Base-by-base conservation (phyloP, 2,329 filamentous ascomycete genomes). In the Talaromyces sp. region DNA sequence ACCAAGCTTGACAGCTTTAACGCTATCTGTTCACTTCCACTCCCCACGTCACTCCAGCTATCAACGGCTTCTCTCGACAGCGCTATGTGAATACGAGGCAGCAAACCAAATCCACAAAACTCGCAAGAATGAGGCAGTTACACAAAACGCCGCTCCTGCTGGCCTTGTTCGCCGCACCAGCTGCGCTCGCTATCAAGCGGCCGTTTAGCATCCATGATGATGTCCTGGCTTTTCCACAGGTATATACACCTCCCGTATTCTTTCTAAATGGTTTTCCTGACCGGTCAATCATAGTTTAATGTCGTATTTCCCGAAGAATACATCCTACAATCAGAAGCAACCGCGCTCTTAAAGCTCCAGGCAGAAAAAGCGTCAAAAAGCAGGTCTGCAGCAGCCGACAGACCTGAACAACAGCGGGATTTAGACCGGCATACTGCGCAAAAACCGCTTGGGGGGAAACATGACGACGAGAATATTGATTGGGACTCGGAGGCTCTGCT, bases 181-280 rank as follows among this genome's bases (percentile, higher is more conserved):
- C 65, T 55, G 78, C 77, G 58, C 73, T 82, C 61, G 83, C 81
- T 53, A 83, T 75, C 67, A 82, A 83, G 68, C 82, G 82, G 66
- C 76, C 81, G 21, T 96, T 96, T 79, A 96, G 88, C 77, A 89
- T 96, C 60, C 87, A 95, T 69, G 91, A 96, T 71, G 93, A 97
- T 72, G 75, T 96, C 56, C 82, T 96, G 60, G 91, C 91, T 19
- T 91, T 89, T 75, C 93, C 93, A 11, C 91, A 95, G 83, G 90
- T 93, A 80, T 64, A 80, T 55, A 31, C 43, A 31, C 21, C 26
- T 32, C 5, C n/a, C 29, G n/a, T 11, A 31, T 21, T 17, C 17
- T 38, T 38, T 38, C 17, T n/a, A 1, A 38, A 13, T 17, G 21
- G 21, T 11, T 31, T 7, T 26, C 3, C 17, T 49, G 1, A 35